phyloP scores from a whole-genome alignment of 1,139 yeast species.

The Citeromyces siamensis region DNA sequence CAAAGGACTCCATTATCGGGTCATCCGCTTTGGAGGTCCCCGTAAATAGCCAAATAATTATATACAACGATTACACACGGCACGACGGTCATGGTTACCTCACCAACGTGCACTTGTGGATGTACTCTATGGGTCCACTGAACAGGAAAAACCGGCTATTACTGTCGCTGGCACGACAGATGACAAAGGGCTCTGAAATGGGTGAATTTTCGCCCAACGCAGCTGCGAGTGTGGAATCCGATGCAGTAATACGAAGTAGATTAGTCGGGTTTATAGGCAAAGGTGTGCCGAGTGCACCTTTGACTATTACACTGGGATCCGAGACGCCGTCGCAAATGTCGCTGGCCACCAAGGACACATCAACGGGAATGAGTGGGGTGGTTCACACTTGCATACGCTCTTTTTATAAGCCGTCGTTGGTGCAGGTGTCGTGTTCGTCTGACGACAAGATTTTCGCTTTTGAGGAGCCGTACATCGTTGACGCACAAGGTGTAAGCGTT shows the following conservation, averaged over 20 bases:
- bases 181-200: constrained; percentile 46
- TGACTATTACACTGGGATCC: constrained; percentile 41
- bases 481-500: constrained; percentile 47
- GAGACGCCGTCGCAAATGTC: constrained; percentile 16
- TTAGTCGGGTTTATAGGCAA: constrained; percentile 49
- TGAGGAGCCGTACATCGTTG: constrained; percentile 29
- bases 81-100: constrained; percentile 22
- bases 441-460: constrained; percentile 35
- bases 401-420: constrained; percentile 39
- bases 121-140: constrained; percentile 41
- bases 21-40: constrained; percentile 7
- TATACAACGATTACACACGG: constrained; percentile 59
- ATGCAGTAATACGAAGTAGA: constrained; percentile 37
- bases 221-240: constrained; percentile 12
- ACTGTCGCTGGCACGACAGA: constrained; percentile 56
- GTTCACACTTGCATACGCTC: constrained; percentile 37
- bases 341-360: constrained; percentile 18
- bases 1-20: neutral
- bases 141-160: constrained; percentile 61
- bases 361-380: constrained; percentile 51
- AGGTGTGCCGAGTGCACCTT: constrained; percentile 38
- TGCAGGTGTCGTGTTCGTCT: constrained; percentile 27
- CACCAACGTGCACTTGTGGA: constrained; percentile 65
- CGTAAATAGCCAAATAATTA: constrained; percentile 22
- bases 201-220: constrained; percentile 16